Conservation (phyloP, 2,329 filamentous ascomycete genomes). For the Fusarium continuum region DNA sequence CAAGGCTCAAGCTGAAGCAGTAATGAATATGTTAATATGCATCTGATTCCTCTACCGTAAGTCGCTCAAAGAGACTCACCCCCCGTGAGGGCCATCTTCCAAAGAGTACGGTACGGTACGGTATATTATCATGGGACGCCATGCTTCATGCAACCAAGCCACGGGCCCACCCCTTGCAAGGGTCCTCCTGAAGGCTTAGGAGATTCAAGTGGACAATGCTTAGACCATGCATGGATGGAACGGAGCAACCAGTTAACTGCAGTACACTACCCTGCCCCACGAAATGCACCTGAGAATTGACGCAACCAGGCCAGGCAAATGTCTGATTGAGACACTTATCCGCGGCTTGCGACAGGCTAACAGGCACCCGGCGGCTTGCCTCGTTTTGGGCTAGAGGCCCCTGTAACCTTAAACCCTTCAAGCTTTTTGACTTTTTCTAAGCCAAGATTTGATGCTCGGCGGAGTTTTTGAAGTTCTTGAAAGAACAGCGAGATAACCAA, state of each 20-base stretch:
- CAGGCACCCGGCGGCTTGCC: slow-evolving; percentile 21
- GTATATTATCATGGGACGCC: too few species aligned
- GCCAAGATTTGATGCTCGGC: neutral
- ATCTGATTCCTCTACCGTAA: too few species aligned
- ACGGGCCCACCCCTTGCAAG: neutral
- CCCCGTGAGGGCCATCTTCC: too few species aligned
- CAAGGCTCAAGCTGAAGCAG: too few species aligned
- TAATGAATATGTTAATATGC: too few species aligned
- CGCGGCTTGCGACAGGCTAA: neutral
- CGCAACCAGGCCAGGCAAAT: too few species aligned
- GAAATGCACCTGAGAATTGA: slow-evolving; percentile 17
- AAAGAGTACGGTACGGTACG: too few species aligned
- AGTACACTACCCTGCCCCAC: neutral
- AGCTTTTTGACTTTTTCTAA: slow-evolving; percentile 18
- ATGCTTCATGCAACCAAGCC: too few species aligned
- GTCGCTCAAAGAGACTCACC: too few species aligned
- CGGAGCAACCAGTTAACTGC: too few species aligned
- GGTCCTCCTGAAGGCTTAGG: neutral
- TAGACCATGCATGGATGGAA: neutral
- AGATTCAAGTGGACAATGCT: neutral
- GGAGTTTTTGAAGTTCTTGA: neutral
- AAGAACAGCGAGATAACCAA: too few species aligned
- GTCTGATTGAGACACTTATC: slow-evolving; percentile 5
- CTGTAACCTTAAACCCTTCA: slow-evolving; percentile 30
- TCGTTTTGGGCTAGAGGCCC: slow-evolving; percentile 24